Evolutionary conservation across 2,329 filamentous ascomycete genomes (phyloP).

Genomic region (Pseudogymnoascus sp.): DNA sequence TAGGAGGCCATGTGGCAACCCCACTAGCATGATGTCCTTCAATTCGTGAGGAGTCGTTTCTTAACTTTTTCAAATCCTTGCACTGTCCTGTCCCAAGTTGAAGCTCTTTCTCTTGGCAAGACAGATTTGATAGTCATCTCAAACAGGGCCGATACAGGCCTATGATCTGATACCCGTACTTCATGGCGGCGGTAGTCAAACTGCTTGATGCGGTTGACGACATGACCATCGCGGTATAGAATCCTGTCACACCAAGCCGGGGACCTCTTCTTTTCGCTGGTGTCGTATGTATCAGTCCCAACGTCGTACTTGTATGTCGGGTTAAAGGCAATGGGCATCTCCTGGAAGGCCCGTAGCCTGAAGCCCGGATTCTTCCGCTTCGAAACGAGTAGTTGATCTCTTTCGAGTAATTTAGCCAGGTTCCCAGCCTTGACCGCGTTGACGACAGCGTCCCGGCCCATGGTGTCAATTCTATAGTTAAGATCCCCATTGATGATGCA

Average conservation of each 20-base stretch:
- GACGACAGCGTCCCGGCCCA: constrained; percentile 88
- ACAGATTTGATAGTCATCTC: constrained; percentile 78
- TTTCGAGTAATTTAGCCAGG: constrained; percentile 75
- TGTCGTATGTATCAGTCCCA: constrained; percentile 87
- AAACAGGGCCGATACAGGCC: constrained; percentile 82
- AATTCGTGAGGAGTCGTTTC: constrained; percentile 26
- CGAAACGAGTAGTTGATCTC: constrained; percentile 86
- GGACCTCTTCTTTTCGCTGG: constrained; percentile 85
- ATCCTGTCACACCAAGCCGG: constrained; percentile 96
- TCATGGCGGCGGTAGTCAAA: constrained; percentile 84
- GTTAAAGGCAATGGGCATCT: constrained; percentile 81
- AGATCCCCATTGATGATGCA: constrained; percentile 92
- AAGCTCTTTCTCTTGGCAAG: constrained; percentile 53
- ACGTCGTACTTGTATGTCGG: constrained; percentile 99
- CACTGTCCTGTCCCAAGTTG: constrained; percentile 64
- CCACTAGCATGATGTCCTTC: neutral
- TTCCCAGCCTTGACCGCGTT: constrained; percentile 75
- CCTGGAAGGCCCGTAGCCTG: constrained; percentile 79
- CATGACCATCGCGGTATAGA: constrained; percentile 73
- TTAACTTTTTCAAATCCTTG: constrained; percentile 66
- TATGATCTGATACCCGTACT: constrained; percentile 81
- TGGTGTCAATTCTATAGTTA: constrained; percentile 97
- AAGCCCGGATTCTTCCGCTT: constrained; percentile 85
- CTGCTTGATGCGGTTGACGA: constrained; percentile 75
- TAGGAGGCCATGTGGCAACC: neutral